These are phyloP conservation scores for Pichia ethanolica DNA, from an alignment of 805 yeast genomes.

Conservation along the genomic window DNA sequence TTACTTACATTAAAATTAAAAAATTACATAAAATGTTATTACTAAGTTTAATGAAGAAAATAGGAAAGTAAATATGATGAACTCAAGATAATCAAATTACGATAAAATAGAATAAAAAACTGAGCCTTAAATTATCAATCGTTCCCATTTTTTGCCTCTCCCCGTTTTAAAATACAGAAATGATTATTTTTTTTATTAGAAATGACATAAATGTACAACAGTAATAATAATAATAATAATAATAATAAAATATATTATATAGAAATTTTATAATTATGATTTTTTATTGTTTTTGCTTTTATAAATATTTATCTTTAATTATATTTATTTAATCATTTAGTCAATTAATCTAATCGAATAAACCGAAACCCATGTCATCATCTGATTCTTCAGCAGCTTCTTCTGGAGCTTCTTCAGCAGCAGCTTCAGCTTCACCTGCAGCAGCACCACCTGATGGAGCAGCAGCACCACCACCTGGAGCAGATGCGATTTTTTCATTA, in stretches of 20 bases:
- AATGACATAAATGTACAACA: conserved; percentile 1
- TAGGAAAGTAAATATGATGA: neutral
- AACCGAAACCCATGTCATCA: conserved; percentile 78
- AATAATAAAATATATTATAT: no score
- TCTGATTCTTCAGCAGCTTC: conserved; percentile 44
- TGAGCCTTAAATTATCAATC: no score
- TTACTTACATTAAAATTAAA: no score
- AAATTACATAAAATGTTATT: no score
- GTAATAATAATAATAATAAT: no score
- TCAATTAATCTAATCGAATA: conserved; percentile 72
- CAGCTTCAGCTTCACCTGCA: conserved; percentile 46
- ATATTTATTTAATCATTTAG: neutral
- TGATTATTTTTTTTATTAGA: conserved; percentile 4
- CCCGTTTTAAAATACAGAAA: neutral
- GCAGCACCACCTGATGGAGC: conserved; percentile 50
- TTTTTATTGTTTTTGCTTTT: no score
- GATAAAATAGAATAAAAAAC: no score
- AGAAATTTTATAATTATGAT: no score
- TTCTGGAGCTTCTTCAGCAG: conserved; percentile 41
- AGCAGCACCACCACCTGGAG: conserved; percentile 71
- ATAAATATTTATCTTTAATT: no score
- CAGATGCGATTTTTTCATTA: conserved; percentile 72
- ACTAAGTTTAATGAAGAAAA: no score
- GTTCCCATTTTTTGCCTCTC: no score
- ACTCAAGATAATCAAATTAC: no score